phyloP scores from a whole-genome alignment of 345 rosid genomes.

The Hibiscus tridactylites region DNA sequence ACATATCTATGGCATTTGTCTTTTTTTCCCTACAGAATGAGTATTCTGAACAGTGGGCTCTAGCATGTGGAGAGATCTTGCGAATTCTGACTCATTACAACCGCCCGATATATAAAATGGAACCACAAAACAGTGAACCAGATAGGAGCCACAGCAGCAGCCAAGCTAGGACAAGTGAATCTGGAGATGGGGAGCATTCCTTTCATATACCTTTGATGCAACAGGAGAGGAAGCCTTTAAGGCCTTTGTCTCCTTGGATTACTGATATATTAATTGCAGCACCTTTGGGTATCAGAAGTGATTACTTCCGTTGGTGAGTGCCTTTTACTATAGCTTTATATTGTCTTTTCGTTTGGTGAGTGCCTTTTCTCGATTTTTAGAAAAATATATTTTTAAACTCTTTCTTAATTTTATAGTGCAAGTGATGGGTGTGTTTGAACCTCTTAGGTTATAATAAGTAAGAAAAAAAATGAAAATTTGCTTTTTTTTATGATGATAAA shows the following conservation, averaged over 20 bases:
- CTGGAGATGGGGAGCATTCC: slow-evolving; percentile 36
- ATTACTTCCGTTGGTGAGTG: slow-evolving; percentile 93
- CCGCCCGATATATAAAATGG: slow-evolving; percentile 78
- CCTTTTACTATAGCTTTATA: neutral
- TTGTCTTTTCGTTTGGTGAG: neutral
- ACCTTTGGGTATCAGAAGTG: slow-evolving; percentile 89
- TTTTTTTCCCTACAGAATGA: slow-evolving; percentile 48
- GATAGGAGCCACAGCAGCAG: slow-evolving; percentile 45
- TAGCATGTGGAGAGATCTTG: slow-evolving; percentile 93
- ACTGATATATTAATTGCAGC: slow-evolving; percentile 90
- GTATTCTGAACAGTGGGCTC: slow-evolving; percentile 97
- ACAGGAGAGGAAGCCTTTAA: slow-evolving; percentile 75
- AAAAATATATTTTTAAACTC: neutral
- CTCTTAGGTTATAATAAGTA: neutral
- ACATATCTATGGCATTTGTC: neutral
- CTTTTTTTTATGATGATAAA: neutral
- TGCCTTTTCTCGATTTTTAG: too few species aligned
- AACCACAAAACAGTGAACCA: slow-evolving; percentile 45
- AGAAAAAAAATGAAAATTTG: neutral
- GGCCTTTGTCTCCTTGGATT: slow-evolving; percentile 97
- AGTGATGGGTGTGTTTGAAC: neutral
- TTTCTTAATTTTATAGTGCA: neutral
- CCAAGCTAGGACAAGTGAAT: slow-evolving; percentile 34
- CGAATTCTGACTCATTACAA: slow-evolving; percentile 94
- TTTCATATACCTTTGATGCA: slow-evolving; percentile 31